Base-by-base conservation (phyloP, 768 basidiomycete genomes). In the Tulasnella sp. region DNA sequence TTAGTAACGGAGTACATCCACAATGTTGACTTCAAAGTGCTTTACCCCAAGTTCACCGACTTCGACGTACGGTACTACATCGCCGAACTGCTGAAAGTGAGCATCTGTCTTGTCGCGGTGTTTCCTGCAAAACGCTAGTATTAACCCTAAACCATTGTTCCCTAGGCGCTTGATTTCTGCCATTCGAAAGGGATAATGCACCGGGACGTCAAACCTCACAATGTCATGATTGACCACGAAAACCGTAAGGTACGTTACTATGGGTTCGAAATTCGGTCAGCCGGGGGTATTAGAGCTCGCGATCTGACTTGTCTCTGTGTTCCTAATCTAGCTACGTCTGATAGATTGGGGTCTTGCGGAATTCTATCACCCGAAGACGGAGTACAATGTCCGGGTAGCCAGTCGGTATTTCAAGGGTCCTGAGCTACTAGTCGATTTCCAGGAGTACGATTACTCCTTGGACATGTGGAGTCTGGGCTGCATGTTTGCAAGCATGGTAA, bases 341-440 rank as follows among this genome's bases (percentile, higher is more conserved):
- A 85, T 84, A 60, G 83, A 85, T 68, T 85, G 83, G 83, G 83
- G 83, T 32, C 67, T 85, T 54, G 83, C 82, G 34, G 83, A 85
- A 65, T 85, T 85, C 67, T 85, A 84, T 66, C 81, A 83, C 63
- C 78, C 82, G 2, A 75, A 75, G 45, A 80, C 77, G 43, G 76
- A 82, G 34, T 83, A 83, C 69, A 83, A 84, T 64, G 81, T 84
- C 58, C 76, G 83, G 29, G 83, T 84, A 19, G 82, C 82, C 17
- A 78, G 76, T 51, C 73, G 82, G 62, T 83, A 83, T 67, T 85
- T 81, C 74, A 84, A 85, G 66, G 81, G 80, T 6, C 83, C 83
- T 4, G 83, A 85, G 65, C 67, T 84, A 37, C 70, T 84, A 42
- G 81, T 84, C 58, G 80, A 82, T 61, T 83, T 79, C 71, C 82